Base-by-base conservation (phyloP, 2,329 filamentous ascomycete genomes). In the Cryphonectria japonica region DNA sequence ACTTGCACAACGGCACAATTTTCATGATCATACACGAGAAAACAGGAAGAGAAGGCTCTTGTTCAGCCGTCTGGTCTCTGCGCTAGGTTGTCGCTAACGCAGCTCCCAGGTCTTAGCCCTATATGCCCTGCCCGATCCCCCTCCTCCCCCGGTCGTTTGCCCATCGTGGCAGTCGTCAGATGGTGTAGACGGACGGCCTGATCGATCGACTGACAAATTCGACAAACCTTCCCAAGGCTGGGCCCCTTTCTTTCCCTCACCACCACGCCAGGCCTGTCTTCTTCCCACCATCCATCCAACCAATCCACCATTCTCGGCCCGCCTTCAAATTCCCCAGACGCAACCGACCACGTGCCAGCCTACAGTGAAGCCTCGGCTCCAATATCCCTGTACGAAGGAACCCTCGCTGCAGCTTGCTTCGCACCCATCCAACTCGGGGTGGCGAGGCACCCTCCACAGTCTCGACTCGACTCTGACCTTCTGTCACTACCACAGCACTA, bases 391-490 rank as follows among this genome's bases (percentile, higher is more conserved):
- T n/a, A 32, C 32, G n/a, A 13, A 11, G 7, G 8, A 22, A 9
- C 46, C 22, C 8, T 39, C 29, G 54, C 54, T 29, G 34, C 34
- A 39, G 19, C 59, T 61, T 61, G 59, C 59, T 37, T 13, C 57
- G 57, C 34, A n/a, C 43, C 46, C 46, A 50, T 50, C 46, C 46
- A 50, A 13, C 16, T 22, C 16, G 8, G 19, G 4, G 59, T 61
- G 59, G 59, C 59, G 34, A 61, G 22, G 32, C 59, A 39, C 32
- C 32, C 34, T 39, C 59, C 46, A n/a, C 59, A 32, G 59, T 61
- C 59, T 61, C 59, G 34, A 32, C 59, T 61, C 32, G 16, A 11
- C 59, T 61, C 32, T 39, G 13, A 19, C 3, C 6, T 50, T 5
- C 22, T 50, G n/a, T 50, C 46, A 50, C 46, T 50, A 50, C 19